Base-by-base conservation (phyloP, 495 filamentous ascomycete genomes). In the Lasiosphaeria hispida region DNA sequence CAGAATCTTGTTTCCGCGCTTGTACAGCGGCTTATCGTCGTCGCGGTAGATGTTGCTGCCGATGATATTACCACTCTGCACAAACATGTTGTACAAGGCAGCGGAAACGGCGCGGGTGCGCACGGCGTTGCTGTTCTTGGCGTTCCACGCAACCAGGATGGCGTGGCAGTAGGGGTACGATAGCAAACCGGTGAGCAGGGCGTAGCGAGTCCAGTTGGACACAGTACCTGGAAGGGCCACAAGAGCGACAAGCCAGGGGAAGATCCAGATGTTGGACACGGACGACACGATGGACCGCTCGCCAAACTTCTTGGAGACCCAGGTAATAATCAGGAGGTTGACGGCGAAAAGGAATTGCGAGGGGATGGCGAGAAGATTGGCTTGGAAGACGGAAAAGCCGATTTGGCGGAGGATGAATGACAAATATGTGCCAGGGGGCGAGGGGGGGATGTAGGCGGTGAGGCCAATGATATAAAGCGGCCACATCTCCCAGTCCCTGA, bases 81-180 rank as follows among this genome's bases (percentile, higher is more conserved):
- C 72, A 50, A 72, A 69, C 67, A 75, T 73, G 56, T 80, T 82
- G 63, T 80, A 82, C 7, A 77, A 34, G 2, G 75, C 76, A 0
- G 78, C 80, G 1, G 78, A 79, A 9, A 87, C 82, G n/a, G 84
- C 81, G 7, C 85, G 64, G 3, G 83, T 86, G 0, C 82, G 72
- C n/a, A 87, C 84, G 0, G 80, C 76, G 17, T 84, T 84, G 18
- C 80, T 77, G 70, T 87, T 87, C 41, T 79, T 70, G 4, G 83
- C 81, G 18, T 79, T 83, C 75, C 83, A 84, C 18, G 77, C 78
- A 5, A 86, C 83, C 13, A 86, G 55, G 51, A 87, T 81, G 4
- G 84, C 80, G 64, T 86, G 85, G 56, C 81, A 77, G 62, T 87
- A 86, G 1, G 85, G 84, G 43, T 81, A 80, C 8, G 79, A 78